Percentiles rank a stretch among this genome's conserved stretches.
Conservation (phyloP, 23 red algal species). For the Gracilaria caudata region DNA sequence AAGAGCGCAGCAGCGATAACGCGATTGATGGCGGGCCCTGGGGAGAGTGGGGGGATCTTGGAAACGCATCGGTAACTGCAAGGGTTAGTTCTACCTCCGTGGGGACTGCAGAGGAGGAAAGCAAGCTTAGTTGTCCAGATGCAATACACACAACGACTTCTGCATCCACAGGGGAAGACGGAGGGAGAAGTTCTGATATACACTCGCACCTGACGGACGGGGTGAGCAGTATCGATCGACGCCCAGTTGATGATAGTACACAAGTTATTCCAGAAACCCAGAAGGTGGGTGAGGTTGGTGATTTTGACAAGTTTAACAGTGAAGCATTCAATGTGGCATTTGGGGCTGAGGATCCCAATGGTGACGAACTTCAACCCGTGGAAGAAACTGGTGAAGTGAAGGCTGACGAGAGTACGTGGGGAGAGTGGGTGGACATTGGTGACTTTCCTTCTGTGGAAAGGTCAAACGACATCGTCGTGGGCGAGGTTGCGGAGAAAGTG, state of each 20-base stretch:
- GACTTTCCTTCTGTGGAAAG: background rate
- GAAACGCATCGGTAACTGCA: background rate
- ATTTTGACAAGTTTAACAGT: background rate
- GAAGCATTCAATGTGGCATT: background rate
- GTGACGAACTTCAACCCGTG: background rate
- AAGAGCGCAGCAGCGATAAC: background rate
- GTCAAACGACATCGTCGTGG: background rate
- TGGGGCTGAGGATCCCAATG: background rate
- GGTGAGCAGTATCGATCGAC: background rate
- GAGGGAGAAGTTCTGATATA: background rate
- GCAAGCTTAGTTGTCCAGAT: background rate
- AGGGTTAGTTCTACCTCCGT: background rate
- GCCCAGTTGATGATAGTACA: too few relatives aligned
- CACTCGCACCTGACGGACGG: background rate
- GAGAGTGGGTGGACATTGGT: constrained; percentile 3
- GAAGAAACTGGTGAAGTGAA: background rate
- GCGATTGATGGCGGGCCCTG: background rate
- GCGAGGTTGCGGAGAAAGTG: background rate
- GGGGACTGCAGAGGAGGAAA: background rate
- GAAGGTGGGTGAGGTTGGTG: background rate
- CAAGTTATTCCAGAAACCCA: background rate
- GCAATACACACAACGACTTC: background rate
- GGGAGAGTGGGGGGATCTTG: background rate
- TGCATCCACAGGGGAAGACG: background rate
- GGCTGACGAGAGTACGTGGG: constrained; percentile 17